These are phyloP conservation scores for Fraxinus pennsylvanica DNA, from an alignment of 257 asterid species.

Conservation along the genomic window DNA sequence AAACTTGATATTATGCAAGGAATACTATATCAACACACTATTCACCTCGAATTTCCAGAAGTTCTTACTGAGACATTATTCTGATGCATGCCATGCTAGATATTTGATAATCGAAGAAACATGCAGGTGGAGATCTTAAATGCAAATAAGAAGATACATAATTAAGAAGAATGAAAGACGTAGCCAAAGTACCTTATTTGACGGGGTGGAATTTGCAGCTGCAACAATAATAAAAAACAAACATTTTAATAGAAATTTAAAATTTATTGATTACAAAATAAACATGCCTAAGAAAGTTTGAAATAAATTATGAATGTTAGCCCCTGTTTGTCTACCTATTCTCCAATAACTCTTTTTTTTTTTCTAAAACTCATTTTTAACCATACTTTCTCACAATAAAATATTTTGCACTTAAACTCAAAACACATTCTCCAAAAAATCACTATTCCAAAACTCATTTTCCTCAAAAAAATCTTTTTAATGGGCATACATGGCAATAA, in stretches of 20 bases:
- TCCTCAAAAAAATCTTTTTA: too few species aligned
- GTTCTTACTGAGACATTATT: neutral
- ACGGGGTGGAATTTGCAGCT: neutral
- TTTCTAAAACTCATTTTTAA: too few species aligned
- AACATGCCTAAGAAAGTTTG: neutral
- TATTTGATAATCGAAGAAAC: neutral
- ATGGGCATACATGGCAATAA: neutral
- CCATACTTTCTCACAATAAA: too few species aligned
- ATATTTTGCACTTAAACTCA: too few species aligned
- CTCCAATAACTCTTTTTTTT: too few species aligned
- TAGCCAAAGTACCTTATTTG: neutral
- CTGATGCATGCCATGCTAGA: constrained; percentile 2
- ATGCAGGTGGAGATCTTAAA: neutral
- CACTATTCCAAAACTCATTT: too few species aligned
- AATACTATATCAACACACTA: neutral
- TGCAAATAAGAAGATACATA: constrained; percentile 3
- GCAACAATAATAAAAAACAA: neutral
- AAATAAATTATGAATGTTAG: neutral
- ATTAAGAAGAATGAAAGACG: constrained; percentile 7
- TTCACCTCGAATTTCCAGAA: neutral
- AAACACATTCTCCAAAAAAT: too few species aligned
- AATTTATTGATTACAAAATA: constrained; percentile 7
- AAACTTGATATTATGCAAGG: neutral
- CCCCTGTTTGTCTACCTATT: too few species aligned
- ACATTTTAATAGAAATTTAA: neutral